A percentile compares a stretch with the other conserved stretches of the same genome.
Conservation (phyloP, 2,329 filamentous ascomycete genomes). For the Colletotrichum chrysophilum region DNA sequence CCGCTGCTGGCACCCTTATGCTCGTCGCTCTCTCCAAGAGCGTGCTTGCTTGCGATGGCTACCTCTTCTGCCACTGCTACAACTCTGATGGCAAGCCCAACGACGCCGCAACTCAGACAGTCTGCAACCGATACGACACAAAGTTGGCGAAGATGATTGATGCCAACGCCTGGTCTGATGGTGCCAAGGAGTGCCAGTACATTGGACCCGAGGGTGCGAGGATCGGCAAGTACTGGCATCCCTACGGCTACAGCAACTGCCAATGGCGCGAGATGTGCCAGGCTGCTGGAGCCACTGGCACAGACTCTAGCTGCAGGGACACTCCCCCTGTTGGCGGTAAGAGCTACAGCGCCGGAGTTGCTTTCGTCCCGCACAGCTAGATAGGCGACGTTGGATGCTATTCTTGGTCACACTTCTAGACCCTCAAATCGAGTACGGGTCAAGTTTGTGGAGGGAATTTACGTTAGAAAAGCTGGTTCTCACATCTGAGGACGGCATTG, state of each 20-base stretch:
- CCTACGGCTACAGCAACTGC: neutral
- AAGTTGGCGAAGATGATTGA: neutral
- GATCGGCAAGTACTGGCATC: neutral
- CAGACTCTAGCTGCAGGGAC: neutral
- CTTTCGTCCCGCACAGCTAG: neutral
- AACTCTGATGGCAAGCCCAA: neutral
- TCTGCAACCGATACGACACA: neutral
- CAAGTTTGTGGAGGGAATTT: neutral
- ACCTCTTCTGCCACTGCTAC: neutral
- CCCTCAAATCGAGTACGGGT: neutral
- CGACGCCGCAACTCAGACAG: neutral
- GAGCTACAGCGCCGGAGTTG: neutral
- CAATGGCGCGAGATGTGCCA: neutral
- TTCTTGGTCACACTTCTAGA: neutral
- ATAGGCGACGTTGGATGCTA: neutral
- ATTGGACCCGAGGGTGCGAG: neutral
- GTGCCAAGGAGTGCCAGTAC: neutral
- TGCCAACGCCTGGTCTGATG: neutral
- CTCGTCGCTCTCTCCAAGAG: neutral
- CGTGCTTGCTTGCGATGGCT: neutral
- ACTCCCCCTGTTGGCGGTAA: neutral
- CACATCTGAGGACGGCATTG: neutral
- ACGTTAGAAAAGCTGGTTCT: neutral
- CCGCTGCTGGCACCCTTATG: neutral
- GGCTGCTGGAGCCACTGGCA: neutral